Evolutionary conservation across 179 eudicot species (phyloP).

Genomic region (Heliamphora pulchella): DNA sequence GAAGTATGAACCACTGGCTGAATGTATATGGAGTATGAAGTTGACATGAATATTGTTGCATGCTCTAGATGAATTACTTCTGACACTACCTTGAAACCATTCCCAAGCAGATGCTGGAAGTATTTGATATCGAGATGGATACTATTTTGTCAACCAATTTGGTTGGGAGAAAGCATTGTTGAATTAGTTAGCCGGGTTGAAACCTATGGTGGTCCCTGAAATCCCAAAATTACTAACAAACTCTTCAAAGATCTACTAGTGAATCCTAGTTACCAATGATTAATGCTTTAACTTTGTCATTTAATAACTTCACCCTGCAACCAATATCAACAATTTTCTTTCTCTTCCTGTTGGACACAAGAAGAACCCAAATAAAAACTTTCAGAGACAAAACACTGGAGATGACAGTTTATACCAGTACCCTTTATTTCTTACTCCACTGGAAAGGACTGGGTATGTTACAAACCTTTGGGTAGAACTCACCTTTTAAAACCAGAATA

Average conservation of each 20-base stretch:
- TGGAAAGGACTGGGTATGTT: neutral
- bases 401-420: neutral
- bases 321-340: neutral
- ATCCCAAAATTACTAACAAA: neutral
- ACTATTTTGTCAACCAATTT: neutral
- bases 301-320: neutral
- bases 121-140: neutral
- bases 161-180: neutral
- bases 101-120: neutral
- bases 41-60: neutral
- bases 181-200: neutral
- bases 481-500: too few relatives aligned
- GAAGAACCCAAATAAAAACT: neutral
- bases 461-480: too few relatives aligned
- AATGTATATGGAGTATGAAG: neutral
- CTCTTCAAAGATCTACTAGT: neutral
- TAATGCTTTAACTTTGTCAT: neutral
- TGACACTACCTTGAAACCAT: conserved; percentile 5
- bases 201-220: neutral
- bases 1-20: neutral
- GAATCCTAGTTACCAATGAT: neutral
- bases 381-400: too few relatives aligned
- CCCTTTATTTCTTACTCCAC: neutral
- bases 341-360: neutral
- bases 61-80: neutral